Evolutionary conservation across 805 yeast genomes (phyloP).

Genomic region (Torulaspora delbrueckii): DNA sequence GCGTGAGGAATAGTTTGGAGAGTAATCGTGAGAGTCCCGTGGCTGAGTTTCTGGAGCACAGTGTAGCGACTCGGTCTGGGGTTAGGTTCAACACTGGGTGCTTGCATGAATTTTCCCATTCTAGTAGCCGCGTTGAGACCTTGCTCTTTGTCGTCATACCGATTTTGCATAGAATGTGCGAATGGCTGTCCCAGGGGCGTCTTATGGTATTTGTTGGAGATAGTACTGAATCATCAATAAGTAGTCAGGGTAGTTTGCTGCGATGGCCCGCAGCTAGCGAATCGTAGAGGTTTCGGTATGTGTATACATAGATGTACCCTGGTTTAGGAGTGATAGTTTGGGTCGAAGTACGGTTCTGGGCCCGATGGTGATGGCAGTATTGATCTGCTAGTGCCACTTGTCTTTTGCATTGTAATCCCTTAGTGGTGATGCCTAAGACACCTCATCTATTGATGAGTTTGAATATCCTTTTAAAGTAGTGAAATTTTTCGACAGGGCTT

Average conservation of each 20-base stretch:
- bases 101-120: slow-evolving; percentile 29
- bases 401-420: slow-evolving; percentile 21
- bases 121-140: slow-evolving; percentile 25
- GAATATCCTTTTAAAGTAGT: not conserved
- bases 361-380: slow-evolving; percentile 24
- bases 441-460: slow-evolving; percentile 4
- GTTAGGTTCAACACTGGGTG: slow-evolving; percentile 27
- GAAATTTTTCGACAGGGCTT: not conserved
- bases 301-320: slow-evolving; percentile 30
- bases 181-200: slow-evolving; percentile 19
- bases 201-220: slow-evolving; percentile 1
- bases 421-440: slow-evolving; percentile 30
- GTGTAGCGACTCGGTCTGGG: slow-evolving; percentile 18
- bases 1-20: not conserved
- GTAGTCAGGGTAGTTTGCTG: slow-evolving; percentile 18
- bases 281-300: slow-evolving; percentile 23
- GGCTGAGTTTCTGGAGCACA: not conserved
- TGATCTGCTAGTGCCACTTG: slow-evolving; percentile 4
- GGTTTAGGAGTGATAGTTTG: slow-evolving; percentile 4
- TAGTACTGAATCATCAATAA: slow-evolving; percentile 21
- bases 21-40: not conserved
- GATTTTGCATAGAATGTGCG: slow-evolving; percentile 27
- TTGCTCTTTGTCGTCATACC: slow-evolving; percentile 30
- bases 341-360: slow-evolving; percentile 11
- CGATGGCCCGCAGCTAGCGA: slow-evolving; percentile 6